Evolutionary conservation across 345 rosid species (phyloP), one percentile per base, ranked within the genome.

Genomic region (Psidium friedrichsthalianum): DNA sequence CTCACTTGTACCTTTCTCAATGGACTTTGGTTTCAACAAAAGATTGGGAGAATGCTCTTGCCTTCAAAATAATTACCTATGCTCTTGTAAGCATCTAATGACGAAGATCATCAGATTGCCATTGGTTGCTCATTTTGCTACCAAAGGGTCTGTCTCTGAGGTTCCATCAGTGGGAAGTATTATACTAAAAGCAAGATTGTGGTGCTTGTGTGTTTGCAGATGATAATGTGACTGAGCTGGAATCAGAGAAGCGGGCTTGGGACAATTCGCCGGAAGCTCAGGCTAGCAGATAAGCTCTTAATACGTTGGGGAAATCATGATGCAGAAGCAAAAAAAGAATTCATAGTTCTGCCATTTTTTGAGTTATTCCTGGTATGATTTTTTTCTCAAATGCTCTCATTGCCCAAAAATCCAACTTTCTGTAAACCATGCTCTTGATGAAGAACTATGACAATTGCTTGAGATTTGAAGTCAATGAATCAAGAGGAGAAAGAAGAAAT

Each of bases 201-300:
- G 55, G 55, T 53, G 55, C 55, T 53, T 53, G 55, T 53, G 5
- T 53, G 18, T 53, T 53, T 15, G 55, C 55, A 94, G 98, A 96
- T 87, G 99, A 96, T 57, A 95, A 93, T 85, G 99, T 96, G 88
- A 93, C 98, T 81, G 95, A 88, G 51, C 59, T 95, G 76, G 95
- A 95, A 90, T 91, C 97, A 3, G 97, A 95, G 94, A 95, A 92
- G 89, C 91, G 93, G 58, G 95, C 97, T n/a, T 94, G 90, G 92
- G 97, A 94, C 84, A 87, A 86, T 89, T 93, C 95, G 24, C 94
- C 92, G 44, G 95, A 95, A 89, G 98, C 94, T 85, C 92, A 90
- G 89, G 98, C 96, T 42, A 74, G 90, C 49, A 92, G 92, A 89
- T 95, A 94, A 32, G 95, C 96, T 86, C 93, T 95, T 69, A 94